A percentile compares a stretch with the other conserved stretches of the same genome.
Evolutionary conservation across 257 asterid species (phyloP).

Genomic region (Gentiana dahurica): DNA sequence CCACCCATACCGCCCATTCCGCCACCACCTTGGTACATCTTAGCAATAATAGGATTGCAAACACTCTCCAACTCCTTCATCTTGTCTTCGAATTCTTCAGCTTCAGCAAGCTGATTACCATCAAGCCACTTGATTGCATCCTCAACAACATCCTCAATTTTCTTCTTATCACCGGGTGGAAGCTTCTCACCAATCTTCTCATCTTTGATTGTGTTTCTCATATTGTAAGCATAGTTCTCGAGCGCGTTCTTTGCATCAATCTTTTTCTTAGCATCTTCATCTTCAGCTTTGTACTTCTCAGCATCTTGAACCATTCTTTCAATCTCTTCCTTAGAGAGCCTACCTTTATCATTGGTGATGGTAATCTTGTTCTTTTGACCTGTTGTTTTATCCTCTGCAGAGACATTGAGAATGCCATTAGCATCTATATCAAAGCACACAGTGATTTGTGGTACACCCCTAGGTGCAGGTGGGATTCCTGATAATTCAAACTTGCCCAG

Average conservation of each 20-base stretch:
- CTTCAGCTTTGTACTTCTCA: constrained; percentile 54
- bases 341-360: constrained; percentile 63
- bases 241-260: constrained; percentile 46
- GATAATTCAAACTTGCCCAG: constrained; percentile 49
- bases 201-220: constrained; percentile 57
- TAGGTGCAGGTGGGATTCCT: constrained; percentile 55
- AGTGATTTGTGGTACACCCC: constrained; percentile 49
- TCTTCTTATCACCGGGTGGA: constrained; percentile 20
- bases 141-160: constrained; percentile 12
- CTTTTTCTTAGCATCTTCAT: constrained; percentile 59
- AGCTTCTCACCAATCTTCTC: constrained; percentile 51
- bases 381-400: constrained; percentile 61
- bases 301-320: constrained; percentile 67
- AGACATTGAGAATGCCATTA: constrained; percentile 52
- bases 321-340: constrained; percentile 51
- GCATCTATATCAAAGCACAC: constrained; percentile 60
- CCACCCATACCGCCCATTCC: constrained; percentile 18
- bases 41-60: constrained; percentile 28
- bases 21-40: constrained; percentile 22
- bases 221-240: constrained; percentile 54
- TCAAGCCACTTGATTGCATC: constrained; percentile 18
- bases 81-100: constrained; percentile 9
- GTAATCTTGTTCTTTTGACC: constrained; percentile 75
- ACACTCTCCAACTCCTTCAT: constrained; percentile 20
- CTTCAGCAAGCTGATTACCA: constrained; percentile 12